These are phyloP conservation scores for Cladosporium oxysporum DNA, from an alignment of 2,329 filamentous ascomycete genomes.

Conservation along the genomic window DNA sequence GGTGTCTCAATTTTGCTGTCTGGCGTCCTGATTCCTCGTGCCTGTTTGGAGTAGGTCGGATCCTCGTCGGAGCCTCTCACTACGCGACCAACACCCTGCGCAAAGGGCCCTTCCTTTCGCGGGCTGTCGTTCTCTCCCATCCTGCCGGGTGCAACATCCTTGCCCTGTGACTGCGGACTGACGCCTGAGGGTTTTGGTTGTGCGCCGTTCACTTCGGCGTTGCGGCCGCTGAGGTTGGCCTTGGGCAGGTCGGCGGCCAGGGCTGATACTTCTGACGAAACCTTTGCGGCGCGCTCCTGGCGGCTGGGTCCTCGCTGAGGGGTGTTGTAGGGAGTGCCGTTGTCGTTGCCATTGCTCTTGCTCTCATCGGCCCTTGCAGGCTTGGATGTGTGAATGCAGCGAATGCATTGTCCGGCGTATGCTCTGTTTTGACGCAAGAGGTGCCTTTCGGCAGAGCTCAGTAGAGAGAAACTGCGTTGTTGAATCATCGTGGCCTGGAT, in stretches of 20 bases:
- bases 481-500: slow-evolving; percentile 7
- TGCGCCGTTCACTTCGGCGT: slow-evolving; percentile 11
- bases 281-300: slow-evolving; percentile 31
- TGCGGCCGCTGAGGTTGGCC: slow-evolving; percentile 13
- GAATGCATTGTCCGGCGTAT: slow-evolving; percentile 26
- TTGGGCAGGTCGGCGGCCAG: slow-evolving; percentile 23
- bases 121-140: slow-evolving; percentile 30
- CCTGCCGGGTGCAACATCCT: slow-evolving; percentile 18
- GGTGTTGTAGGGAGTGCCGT: slow-evolving; percentile 21
- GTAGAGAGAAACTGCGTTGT: slow-evolving; percentile 9
- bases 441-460: slow-evolving; percentile 26
- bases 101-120: slow-evolving; percentile 27
- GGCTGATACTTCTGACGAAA: slow-evolving; percentile 31
- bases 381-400: slow-evolving; percentile 28
- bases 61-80: slow-evolving; percentile 1
- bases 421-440: slow-evolving; percentile 26
- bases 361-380: slow-evolving; percentile 19
- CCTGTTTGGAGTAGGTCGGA: background rate
- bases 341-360: slow-evolving; percentile 6
- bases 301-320: slow-evolving; percentile 27
- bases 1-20: slow-evolving; percentile 19
- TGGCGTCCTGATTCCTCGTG: slow-evolving; percentile 20
- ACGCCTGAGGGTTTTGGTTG: slow-evolving; percentile 5
- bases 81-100: slow-evolving; percentile 23
- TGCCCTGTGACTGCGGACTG: slow-evolving; percentile 16